Conservation (phyloP, 257 asterid species). For the Prunella vulgaris region DNA sequence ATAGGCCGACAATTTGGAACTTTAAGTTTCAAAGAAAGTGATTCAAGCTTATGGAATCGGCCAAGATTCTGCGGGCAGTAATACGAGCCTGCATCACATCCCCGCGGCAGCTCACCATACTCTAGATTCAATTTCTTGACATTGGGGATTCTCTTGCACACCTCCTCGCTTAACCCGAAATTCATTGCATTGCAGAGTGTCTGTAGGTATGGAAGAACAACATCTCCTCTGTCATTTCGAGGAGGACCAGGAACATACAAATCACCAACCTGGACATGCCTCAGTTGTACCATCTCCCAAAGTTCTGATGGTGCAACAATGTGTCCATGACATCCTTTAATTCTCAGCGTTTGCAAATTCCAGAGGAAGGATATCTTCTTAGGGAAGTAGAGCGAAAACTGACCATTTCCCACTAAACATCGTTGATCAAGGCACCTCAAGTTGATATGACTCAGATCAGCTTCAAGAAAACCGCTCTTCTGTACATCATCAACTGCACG, state of each 20-base stretch:
- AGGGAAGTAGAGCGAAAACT: not conserved
- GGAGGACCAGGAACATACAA: not conserved
- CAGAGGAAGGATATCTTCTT: not conserved
- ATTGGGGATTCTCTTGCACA: slow-evolving; percentile 1
- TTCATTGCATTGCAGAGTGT: not conserved
- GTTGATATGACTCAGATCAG: not conserved
- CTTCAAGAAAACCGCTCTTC: no score
- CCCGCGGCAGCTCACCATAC: not conserved
- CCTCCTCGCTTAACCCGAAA: not conserved
- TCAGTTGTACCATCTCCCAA: slow-evolving; percentile 15
- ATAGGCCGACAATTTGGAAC: not conserved
- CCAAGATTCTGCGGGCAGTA: not conserved
- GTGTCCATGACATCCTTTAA: not conserved
- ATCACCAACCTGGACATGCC: not conserved
- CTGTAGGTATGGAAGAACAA: not conserved
- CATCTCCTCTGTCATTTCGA: not conserved
- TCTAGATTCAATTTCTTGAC: not conserved
- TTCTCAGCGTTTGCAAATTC: slow-evolving; percentile 11
- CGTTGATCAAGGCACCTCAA: not conserved
- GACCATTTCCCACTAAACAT: no score
- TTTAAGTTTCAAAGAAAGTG: not conserved
- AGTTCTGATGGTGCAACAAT: not conserved
- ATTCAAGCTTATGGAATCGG: not conserved
- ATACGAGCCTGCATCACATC: not conserved
- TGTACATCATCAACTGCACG: no score